Percentiles rank a stretch among this genome's conserved stretches.
phyloP scores from a whole-genome alignment of 257 asterid genomes.

The Primulina huaijiensis region DNA sequence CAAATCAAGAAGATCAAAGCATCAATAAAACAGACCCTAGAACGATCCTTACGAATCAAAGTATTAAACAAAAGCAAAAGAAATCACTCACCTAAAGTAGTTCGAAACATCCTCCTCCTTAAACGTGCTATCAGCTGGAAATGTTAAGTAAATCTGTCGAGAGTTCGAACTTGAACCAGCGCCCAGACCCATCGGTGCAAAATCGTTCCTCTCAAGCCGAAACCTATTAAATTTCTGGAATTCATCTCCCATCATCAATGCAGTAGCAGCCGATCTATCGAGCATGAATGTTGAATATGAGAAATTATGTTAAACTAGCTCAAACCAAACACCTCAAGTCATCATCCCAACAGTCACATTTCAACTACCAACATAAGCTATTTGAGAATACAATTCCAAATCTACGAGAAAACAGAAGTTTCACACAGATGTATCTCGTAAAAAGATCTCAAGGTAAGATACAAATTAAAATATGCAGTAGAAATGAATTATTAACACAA shows the following conservation, averaged over 20 bases:
- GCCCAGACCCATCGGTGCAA: constrained; percentile 50
- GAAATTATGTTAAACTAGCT: neutral
- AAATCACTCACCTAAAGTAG: constrained; percentile 61
- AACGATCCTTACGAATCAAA: neutral
- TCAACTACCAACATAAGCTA: neutral
- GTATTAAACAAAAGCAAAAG: constrained; percentile 1
- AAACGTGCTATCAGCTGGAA: constrained; percentile 88
- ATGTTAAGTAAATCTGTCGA: constrained; percentile 79
- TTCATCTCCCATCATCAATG: constrained; percentile 36
- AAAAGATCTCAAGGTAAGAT: neutral
- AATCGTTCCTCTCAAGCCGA: constrained; percentile 42
- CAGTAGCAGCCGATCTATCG: constrained; percentile 33
- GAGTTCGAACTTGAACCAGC: constrained; percentile 55
- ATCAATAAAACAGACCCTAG: constrained; percentile 14
- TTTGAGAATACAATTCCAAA: neutral
- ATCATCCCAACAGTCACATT: neutral
- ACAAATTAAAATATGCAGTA: neutral
- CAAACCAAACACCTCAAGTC: constrained; percentile 1
- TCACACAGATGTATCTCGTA: neutral
- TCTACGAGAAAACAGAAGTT: neutral
- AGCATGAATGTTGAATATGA: neutral
- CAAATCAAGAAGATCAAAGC: constrained; percentile 23
- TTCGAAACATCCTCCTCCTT: constrained; percentile 87
- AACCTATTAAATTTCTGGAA: constrained; percentile 36
- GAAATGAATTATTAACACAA: neutral